Conservation (phyloP, 139 green algal species). For the Astrephomene gubernaculifera region DNA sequence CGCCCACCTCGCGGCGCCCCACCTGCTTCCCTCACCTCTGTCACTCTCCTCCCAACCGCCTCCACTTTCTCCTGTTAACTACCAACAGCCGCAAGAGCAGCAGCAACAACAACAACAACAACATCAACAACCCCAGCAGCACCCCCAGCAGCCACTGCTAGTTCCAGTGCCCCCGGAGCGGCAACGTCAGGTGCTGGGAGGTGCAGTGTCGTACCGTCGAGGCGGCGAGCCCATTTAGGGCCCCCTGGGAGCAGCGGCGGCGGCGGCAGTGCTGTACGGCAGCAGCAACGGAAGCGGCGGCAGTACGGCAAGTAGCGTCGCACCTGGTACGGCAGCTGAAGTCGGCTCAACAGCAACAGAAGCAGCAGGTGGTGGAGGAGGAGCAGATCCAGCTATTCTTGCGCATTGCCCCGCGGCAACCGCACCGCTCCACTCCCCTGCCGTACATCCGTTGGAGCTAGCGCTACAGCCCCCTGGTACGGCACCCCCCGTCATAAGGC, state of each 20-base stretch:
- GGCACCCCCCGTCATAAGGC: not conserved
- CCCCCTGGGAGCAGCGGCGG: not conserved
- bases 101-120: not conserved
- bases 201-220: too few relatives aligned
- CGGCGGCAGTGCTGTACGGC: not conserved
- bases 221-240: not conserved
- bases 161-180: not conserved
- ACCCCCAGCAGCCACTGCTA: not conserved
- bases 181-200: not conserved
- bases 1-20: too few relatives aligned
- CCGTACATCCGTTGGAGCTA: constrained; percentile 4
- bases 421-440: not conserved
- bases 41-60: too few relatives aligned
- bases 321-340: too few relatives aligned
- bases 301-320: too few relatives aligned
- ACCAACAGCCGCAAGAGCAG: not conserved
- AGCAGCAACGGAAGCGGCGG: not conserved
- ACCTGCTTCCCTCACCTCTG: too few relatives aligned
- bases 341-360: too few relatives aligned
- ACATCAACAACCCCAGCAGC: not conserved
- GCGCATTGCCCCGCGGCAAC: too few relatives aligned
- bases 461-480: not conserved
- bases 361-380: too few relatives aligned
- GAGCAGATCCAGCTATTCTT: not conserved
- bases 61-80: too few relatives aligned